Conservation (phyloP, 2,329 filamentous ascomycete species). For the Cyphellophora attinorum region DNA sequence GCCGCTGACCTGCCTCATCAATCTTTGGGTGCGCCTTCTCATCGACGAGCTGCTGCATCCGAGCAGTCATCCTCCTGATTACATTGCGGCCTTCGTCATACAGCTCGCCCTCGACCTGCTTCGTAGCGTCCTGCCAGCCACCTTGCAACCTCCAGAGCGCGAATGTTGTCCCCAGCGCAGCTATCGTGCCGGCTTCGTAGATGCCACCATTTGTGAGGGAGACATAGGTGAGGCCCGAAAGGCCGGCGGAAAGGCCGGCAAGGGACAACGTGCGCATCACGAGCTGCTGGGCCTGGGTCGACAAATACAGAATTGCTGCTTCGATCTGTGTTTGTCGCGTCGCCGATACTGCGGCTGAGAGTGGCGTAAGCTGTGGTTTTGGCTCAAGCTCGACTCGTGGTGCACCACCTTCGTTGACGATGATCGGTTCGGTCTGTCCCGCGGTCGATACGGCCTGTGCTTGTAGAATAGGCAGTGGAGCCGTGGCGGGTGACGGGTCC, state of each 20-base stretch:
- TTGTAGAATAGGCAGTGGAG: conserved; percentile 8
- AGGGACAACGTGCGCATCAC: conserved; percentile 68
- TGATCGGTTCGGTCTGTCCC: conserved; percentile 7
- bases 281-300: conserved; percentile 63
- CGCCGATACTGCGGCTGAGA: conserved; percentile 70
- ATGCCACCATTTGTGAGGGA: conserved; percentile 41
- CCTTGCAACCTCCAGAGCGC: conserved; percentile 49
- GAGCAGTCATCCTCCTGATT: conserved; percentile 43
- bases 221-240: conserved; percentile 47
- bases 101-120: conserved; percentile 42
- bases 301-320: conserved; percentile 60
- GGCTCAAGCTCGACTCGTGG: conserved; percentile 10
- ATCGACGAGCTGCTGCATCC: conserved; percentile 36
- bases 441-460: conserved; percentile 10
- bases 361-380: conserved; percentile 25
- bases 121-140: conserved; percentile 46
- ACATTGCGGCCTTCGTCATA: conserved; percentile 49
- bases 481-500: not conserved
- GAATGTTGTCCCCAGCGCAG: conserved; percentile 48
- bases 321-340: conserved; percentile 57
- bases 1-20: not conserved
- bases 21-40: conserved; percentile 15
- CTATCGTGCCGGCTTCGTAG: conserved; percentile 52
- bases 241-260: conserved; percentile 42
- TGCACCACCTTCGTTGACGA: conserved; percentile 17